Percentiles rank a stretch among this genome's conserved stretches.
phyloP scores from a whole-genome alignment of 352 stramenopile species.

The Phytophthora citrophthora region DNA sequence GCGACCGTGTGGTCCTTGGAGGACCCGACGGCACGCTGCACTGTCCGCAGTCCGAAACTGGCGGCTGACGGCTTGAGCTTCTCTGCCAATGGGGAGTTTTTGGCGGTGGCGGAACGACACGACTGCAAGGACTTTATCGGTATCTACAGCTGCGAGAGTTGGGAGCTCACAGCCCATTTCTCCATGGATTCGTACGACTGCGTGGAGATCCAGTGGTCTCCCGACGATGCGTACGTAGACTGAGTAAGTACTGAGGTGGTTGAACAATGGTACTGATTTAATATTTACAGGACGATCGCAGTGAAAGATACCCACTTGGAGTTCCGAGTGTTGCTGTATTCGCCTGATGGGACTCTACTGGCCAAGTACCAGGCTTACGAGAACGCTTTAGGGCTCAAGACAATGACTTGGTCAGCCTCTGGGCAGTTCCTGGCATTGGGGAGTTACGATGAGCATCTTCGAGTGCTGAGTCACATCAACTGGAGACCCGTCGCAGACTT shows the following conservation, averaged over 20 bases:
- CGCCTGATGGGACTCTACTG: slow-evolving; percentile 62
- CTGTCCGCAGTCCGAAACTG: slow-evolving; percentile 77
- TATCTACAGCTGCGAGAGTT: slow-evolving; percentile 77
- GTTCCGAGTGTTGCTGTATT: slow-evolving; percentile 78
- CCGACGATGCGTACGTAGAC: slow-evolving; percentile 66
- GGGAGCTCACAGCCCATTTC: slow-evolving; percentile 78
- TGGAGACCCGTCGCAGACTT: slow-evolving; percentile 81
- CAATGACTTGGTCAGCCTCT: slow-evolving; percentile 78
- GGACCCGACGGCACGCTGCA: slow-evolving; percentile 59
- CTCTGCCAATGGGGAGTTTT: slow-evolving; percentile 55
- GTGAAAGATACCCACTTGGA: slow-evolving; percentile 78
- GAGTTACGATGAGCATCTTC: slow-evolving; percentile 81
- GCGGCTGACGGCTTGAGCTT: slow-evolving; percentile 70
- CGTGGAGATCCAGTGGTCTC: slow-evolving; percentile 70
- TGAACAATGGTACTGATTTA: too few relatives aligned
- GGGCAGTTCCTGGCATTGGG: slow-evolving; percentile 82
- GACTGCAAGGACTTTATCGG: slow-evolving; percentile 87
- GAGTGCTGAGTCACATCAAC: slow-evolving; percentile 77
- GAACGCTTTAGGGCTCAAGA: slow-evolving; percentile 74
- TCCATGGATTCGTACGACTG: slow-evolving; percentile 83
- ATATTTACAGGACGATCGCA: slow-evolving; percentile 51
- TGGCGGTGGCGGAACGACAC: slow-evolving; percentile 74
- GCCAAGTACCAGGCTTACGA: slow-evolving; percentile 86
- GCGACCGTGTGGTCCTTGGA: slow-evolving; percentile 81
- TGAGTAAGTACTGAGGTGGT: not conserved